Percentiles rank a stretch among this genome's conserved stretches.
Conservation (phyloP, 495 filamentous ascomycete species). For the Gamarada debralockiae region DNA sequence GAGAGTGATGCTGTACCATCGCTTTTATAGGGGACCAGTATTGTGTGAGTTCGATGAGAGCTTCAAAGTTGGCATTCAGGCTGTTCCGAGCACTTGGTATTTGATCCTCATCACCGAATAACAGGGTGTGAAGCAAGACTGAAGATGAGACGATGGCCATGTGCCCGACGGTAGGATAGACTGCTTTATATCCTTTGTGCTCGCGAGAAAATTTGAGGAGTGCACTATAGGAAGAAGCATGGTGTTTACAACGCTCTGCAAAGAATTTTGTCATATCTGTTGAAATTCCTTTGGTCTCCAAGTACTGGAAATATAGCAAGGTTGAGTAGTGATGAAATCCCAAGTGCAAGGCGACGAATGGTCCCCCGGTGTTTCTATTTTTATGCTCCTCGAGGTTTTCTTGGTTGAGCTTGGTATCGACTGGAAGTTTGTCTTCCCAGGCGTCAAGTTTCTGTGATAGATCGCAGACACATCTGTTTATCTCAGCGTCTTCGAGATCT, state of each 20-base stretch:
- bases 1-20: neutral
- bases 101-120: neutral
- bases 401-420: neutral
- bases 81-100: neutral
- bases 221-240: neutral
- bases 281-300: neutral
- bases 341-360: constrained; percentile 5
- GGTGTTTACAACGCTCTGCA: constrained; percentile 2
- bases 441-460: neutral
- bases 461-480: neutral
- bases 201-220: neutral
- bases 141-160: constrained; percentile 2
- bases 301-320: constrained; percentile 2
- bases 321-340: constrained; percentile 13
- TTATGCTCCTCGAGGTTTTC: constrained; percentile 2
- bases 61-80: constrained; percentile 3
- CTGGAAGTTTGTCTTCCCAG: neutral
- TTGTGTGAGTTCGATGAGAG: constrained; percentile 1
- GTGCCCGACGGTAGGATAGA: constrained; percentile 3
- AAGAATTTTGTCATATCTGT: neutral
- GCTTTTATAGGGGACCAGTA: neutral
- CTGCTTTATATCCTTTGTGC: neutral
- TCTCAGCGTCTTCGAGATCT: neutral
- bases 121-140: constrained; percentile 2
- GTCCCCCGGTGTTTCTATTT: neutral